A percentile compares a stretch with the other conserved stretches of the same genome.
Evolutionary conservation across 441 rosid species (phyloP).

Genomic region (Lepidium campestre): DNA sequence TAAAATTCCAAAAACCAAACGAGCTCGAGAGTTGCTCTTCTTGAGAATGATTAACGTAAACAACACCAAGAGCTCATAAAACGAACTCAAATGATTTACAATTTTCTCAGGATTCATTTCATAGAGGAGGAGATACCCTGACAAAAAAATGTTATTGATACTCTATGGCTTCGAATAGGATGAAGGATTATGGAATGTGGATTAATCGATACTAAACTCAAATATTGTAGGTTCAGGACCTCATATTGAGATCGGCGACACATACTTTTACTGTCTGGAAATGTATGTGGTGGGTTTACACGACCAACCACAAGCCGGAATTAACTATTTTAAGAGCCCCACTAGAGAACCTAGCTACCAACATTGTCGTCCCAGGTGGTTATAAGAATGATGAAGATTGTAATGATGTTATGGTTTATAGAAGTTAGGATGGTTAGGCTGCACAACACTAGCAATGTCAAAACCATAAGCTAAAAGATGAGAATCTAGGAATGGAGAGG

Average conservation of each 20-base stretch:
- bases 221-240: conserved; percentile 77
- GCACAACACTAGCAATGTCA: conserved; percentile 51
- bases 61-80: no score
- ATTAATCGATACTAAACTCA: conserved; percentile 54
- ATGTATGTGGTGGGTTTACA: conserved; percentile 72
- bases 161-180: no score
- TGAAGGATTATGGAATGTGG: conserved; percentile 36
- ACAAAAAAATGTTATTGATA: no score
- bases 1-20: no score
- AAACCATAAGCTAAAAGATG: conserved; percentile 76
- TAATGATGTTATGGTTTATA: conserved; percentile 60
- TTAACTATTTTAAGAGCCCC: conserved; percentile 61
- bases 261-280: conserved; percentile 69
- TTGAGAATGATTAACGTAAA: no score
- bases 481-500: conserved; percentile 80
- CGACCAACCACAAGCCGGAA: conserved; percentile 80
- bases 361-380: conserved; percentile 74
- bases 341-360: conserved; percentile 76
- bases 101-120: no score
- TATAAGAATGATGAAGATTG: conserved; percentile 84
- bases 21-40: no score
- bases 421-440: conserved; percentile 92
- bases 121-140: no score
- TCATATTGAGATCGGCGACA: conserved; percentile 67
- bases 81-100: no score